Evolutionary conservation across 345 rosid species (phyloP).

Genomic region (Alliaria petiolata): DNA sequence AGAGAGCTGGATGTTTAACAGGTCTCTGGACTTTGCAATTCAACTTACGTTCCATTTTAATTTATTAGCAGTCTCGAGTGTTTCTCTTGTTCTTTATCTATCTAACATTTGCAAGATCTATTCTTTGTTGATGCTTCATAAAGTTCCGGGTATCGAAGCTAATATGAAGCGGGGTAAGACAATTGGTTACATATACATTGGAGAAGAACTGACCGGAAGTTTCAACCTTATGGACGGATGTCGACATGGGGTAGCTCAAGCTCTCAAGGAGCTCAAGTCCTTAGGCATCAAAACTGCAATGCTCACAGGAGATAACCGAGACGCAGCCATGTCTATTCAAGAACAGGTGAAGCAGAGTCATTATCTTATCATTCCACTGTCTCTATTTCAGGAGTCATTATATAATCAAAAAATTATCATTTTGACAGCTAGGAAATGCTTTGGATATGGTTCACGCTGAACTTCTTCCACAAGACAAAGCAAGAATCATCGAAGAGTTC

Average conservation of each 20-base stretch:
- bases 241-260: conserved; percentile 64
- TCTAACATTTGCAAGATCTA: conserved; percentile 7
- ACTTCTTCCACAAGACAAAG: conserved; percentile 80
- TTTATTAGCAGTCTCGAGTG: not conserved
- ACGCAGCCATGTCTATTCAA: conserved; percentile 58
- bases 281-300: conserved; percentile 55
- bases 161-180: conserved; percentile 44
- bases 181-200: conserved; percentile 52
- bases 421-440: conserved; percentile 48
- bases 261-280: conserved; percentile 49
- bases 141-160: conserved; percentile 40
- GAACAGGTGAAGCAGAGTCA: conserved; percentile 48
- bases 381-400: not conserved
- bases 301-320: conserved; percentile 83
- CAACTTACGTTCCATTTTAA: not conserved
- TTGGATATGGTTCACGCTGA: conserved; percentile 56
- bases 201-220: conserved; percentile 40
- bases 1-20: conserved; percentile 54
- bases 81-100: not conserved
- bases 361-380: not conserved
- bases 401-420: not conserved
- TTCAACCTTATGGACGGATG: conserved; percentile 71
- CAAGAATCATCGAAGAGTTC: conserved; percentile 41
- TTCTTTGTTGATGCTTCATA: not conserved
- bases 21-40: conserved; percentile 32